phyloP scores from a whole-genome alignment of 2,329 filamentous ascomycete species.

The Fusarium subglutinans region DNA sequence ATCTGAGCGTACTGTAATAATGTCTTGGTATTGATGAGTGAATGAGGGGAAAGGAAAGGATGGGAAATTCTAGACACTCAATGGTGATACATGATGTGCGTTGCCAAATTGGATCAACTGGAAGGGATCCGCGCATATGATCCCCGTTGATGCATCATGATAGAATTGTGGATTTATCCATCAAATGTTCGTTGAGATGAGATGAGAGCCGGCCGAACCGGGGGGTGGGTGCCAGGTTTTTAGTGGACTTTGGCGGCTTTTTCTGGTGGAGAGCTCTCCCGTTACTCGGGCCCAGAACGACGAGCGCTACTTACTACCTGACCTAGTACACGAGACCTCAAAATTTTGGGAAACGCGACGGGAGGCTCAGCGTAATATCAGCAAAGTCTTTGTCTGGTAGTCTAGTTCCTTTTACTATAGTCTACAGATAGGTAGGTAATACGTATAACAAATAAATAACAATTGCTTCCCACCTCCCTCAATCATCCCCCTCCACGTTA shows the following conservation, averaged over 20 bases:
- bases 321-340: not conserved
- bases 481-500: not conserved
- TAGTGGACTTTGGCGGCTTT: not conserved
- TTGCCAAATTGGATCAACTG: conserved; percentile 14
- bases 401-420: not conserved
- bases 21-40: conserved; percentile 1
- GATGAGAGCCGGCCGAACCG: conserved; percentile 5
- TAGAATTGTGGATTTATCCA: conserved; percentile 14
- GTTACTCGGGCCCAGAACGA: not conserved
- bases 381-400: not conserved
- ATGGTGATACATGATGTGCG: not conserved
- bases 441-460: not conserved
- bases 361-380: not conserved
- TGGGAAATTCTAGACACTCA: conserved; percentile 8
- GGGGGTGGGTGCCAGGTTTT: conserved; percentile 3
- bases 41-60: not conserved
- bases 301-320: no score
- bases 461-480: not conserved
- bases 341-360: not conserved
- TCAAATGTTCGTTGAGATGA: not conserved
- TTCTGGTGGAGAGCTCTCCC: conserved; percentile 15
- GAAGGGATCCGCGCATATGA: conserved; percentile 23
- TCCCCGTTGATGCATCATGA: conserved; percentile 13
- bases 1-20: not conserved
- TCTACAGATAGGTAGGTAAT: not conserved